These are phyloP conservation scores for Cercophora newfieldiana DNA, from an alignment of 495 filamentous ascomycete species.

Conservation along the genomic window DNA sequence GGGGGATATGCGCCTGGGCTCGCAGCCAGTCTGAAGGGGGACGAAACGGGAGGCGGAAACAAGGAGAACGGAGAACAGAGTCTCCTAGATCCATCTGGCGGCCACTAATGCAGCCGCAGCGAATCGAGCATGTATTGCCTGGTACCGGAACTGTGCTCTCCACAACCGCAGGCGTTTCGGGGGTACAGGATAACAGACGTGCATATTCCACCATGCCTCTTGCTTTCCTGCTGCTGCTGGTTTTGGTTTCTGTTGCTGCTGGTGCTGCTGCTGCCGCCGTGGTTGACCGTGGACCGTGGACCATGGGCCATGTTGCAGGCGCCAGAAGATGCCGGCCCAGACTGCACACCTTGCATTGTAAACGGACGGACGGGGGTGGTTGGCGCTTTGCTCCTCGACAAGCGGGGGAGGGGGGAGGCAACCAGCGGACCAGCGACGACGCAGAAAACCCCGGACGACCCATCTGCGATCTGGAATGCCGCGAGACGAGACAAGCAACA, in stretches of 20 bases:
- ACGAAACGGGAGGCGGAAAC: slow-evolving; percentile 14
- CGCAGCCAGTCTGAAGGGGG: not conserved
- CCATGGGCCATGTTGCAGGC: slow-evolving; percentile 22
- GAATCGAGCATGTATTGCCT: slow-evolving; percentile 32
- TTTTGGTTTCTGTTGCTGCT: not conserved
- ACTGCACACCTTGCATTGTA: slow-evolving; percentile 35
- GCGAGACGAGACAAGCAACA: slow-evolving; percentile 4
- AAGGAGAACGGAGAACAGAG: slow-evolving; percentile 19
- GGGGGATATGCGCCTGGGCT: slow-evolving; percentile 42
- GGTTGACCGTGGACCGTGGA: slow-evolving; percentile 15
- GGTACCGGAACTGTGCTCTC: slow-evolving; percentile 27
- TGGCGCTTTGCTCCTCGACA: not conserved
- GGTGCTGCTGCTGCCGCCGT: slow-evolving; percentile 25
- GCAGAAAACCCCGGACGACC: not conserved
- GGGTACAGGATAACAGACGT: slow-evolving; percentile 41
- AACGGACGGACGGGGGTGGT: slow-evolving; percentile 14
- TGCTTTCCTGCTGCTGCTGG: slow-evolving; percentile 1
- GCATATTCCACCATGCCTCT: slow-evolving; percentile 40
- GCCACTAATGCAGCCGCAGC: slow-evolving; percentile 56
- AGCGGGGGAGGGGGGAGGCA: slow-evolving; percentile 1
- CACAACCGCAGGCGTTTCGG: slow-evolving; percentile 21
- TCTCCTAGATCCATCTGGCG: slow-evolving; percentile 47
- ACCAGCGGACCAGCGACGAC: not conserved
- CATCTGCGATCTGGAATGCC: slow-evolving; percentile 10
- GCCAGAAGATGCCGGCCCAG: slow-evolving; percentile 35